A percentile compares a stretch with the other conserved stretches of the same genome.
These are phyloP conservation scores for Cyclotella atomus DNA, from an alignment of 108 stramenopile genomes.

Conservation along the genomic window DNA sequence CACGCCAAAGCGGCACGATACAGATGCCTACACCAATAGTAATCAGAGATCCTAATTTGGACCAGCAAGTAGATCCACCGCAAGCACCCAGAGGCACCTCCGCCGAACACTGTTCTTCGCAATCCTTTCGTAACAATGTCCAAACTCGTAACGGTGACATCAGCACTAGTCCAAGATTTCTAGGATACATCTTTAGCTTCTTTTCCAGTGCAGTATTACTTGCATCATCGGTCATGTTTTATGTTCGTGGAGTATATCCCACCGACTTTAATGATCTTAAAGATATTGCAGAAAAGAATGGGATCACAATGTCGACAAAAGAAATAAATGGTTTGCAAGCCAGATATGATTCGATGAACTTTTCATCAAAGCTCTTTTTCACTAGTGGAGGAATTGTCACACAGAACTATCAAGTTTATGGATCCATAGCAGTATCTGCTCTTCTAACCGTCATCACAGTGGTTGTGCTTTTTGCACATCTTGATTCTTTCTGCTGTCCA, in stretches of 20 bases:
- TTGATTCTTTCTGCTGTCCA: conserved; percentile 35
- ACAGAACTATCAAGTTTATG: conserved; percentile 21
- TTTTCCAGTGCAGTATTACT: conserved; percentile 19
- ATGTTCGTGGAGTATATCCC: conserved; percentile 6
- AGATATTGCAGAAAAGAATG: background rate
- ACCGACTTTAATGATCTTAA: background rate
- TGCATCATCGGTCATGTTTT: conserved; percentile 30
- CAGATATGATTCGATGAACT: background rate
- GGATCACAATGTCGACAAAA: background rate
- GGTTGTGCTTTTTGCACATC: conserved; percentile 23
- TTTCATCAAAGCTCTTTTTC: conserved; percentile 5
- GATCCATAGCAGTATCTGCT: conserved; percentile 23
- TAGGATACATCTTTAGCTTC: conserved; percentile 29
- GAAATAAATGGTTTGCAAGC: background rate
- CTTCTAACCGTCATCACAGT: conserved; percentile 22
- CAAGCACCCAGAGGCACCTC: background rate
- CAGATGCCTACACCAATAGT: conserved; percentile 29
- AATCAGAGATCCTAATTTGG: conserved; percentile 13
- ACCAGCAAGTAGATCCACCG: background rate
- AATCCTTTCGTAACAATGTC: background rate
- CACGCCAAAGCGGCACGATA: too few relatives aligned
- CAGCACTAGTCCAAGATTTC: conserved; percentile 27
- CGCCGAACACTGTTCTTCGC: background rate
- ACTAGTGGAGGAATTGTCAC: conserved; percentile 17
- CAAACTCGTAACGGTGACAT: conserved; percentile 14